These are phyloP conservation scores for Forsythia suspensa DNA, from an alignment of 257 asterid species.

Conservation along the genomic window DNA sequence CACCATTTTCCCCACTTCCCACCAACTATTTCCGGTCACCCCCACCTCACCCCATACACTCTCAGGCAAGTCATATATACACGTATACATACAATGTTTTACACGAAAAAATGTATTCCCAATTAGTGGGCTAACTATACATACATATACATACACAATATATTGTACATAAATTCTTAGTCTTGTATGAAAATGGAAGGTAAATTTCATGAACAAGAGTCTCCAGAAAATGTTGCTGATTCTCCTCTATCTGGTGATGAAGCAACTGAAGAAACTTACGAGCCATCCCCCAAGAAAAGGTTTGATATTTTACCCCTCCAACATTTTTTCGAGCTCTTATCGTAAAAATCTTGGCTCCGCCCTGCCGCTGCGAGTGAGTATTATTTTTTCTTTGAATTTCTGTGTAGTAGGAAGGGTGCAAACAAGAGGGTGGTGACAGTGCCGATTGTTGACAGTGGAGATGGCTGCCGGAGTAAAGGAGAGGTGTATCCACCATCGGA, in stretches of 20 bases:
- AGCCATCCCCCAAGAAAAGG: slow-evolving; percentile 72
- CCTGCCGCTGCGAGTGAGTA: not conserved
- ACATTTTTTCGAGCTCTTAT: not conserved
- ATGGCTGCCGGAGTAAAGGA: slow-evolving; percentile 55
- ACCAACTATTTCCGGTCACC: not conserved
- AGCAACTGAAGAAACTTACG: slow-evolving; percentile 46
- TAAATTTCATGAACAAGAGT: slow-evolving; percentile 44
- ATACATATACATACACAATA: not conserved
- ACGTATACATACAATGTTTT: not conserved
- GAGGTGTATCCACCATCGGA: slow-evolving; percentile 89
- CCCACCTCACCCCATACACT: not conserved
- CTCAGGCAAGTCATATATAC: not conserved
- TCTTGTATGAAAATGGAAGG: slow-evolving; percentile 30
- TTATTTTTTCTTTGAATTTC: not conserved
- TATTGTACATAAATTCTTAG: not conserved
- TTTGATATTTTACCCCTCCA: not conserved
- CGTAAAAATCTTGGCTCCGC: not conserved
- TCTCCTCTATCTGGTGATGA: slow-evolving; percentile 53
- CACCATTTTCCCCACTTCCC: slow-evolving; percentile 35
- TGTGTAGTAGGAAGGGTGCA: slow-evolving; percentile 42
- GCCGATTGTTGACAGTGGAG: slow-evolving; percentile 47
- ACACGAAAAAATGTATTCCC: too few relatives aligned
- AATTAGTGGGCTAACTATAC: too few relatives aligned
- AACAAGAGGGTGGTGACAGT: slow-evolving; percentile 60
- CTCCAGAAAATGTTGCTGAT: slow-evolving; percentile 45